Evolutionary conservation across 2,329 filamentous ascomycete species (phyloP), one percentile per base, ranked within the genome.

Genomic region (Echinosphaeria canescens): DNA sequence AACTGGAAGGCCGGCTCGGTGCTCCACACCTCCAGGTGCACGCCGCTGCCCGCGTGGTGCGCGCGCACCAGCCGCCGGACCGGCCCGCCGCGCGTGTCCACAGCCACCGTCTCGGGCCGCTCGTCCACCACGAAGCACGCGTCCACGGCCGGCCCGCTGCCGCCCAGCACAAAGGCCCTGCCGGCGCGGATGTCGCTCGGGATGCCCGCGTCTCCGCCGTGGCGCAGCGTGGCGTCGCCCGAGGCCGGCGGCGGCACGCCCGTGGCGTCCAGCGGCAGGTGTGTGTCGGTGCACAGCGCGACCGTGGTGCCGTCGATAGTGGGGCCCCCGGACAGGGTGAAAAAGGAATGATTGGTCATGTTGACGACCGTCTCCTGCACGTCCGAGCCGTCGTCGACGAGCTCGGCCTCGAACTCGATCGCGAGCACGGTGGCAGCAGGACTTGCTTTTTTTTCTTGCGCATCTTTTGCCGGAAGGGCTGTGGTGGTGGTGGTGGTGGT

Each of bases 1-100:
- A 93, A 91, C 49, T 95, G 85, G 59, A 93, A 95, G 0, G 81
- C 79, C 0, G 88, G 88, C 56, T 95, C 85, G 0, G 85, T 95
- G 54, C 79, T 88, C 41, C 70, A 57, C 5, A 92, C 75, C 48
- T 93, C 79, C 26, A 95, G 67, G 44, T 90, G 75, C 36, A 93
- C 60, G 34, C 69, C 67, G 15, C 71, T 75, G 26, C 56, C 57
- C 5, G 80, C 67, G 47, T 93, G 80, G 47, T 63, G 64, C 31
- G 88, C 76, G 14, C 64, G 55, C 24, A 79, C 66, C 24, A 85
- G 65, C 31, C 63, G 68, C 30, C 56, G 60, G 22, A 92, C 56
- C 1, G 75, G 64, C 30, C 51, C 36, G 24, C 38, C 34, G 34
- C 75, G 68, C 9, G 75, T 79, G 46, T 81, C 75, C 26, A 78